Percentiles rank a stretch among this genome's conserved stretches.
Evolutionary conservation across 2,329 filamentous ascomycete species (phyloP).

Genomic region (Epichloe baconii): DNA sequence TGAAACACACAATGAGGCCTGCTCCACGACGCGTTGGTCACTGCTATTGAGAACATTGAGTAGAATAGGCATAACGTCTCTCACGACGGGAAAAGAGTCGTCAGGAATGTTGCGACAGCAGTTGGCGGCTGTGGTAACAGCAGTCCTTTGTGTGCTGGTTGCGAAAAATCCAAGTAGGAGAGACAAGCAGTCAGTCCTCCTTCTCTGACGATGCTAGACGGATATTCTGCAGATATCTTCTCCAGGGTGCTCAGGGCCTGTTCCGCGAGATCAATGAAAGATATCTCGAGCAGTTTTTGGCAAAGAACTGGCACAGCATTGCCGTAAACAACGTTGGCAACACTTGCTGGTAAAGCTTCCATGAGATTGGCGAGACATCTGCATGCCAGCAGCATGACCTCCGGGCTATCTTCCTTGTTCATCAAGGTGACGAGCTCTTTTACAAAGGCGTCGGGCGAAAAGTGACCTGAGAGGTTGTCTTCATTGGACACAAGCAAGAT

Average conservation of each 20-base stretch:
- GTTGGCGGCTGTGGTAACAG: conserved; percentile 93
- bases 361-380: conserved; percentile 93
- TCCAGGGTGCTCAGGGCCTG: conserved; percentile 93
- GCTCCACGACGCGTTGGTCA: conserved; percentile 93
- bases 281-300: conserved; percentile 88
- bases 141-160: conserved; percentile 90
- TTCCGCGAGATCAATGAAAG: conserved; percentile 94
- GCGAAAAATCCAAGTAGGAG: conserved; percentile 96
- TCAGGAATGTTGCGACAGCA: conserved; percentile 95
- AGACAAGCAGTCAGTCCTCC: conserved; percentile 92
- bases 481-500: conserved; percentile 90
- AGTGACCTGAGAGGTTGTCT: conserved; percentile 89
- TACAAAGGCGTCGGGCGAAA: conserved; percentile 86
- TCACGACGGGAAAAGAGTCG: conserved; percentile 82
- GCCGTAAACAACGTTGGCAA: conserved; percentile 94
- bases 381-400: conserved; percentile 94
- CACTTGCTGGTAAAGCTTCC: conserved; percentile 87
- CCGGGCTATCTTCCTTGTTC: conserved; percentile 89
- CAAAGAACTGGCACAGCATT: conserved; percentile 89
- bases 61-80: conserved; percentile 92
- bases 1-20: conserved; percentile 89
- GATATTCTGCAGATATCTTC: conserved; percentile 95
- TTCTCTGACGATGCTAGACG: conserved; percentile 86
- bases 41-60: conserved; percentile 81
- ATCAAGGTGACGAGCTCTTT: conserved; percentile 88